Base-by-base conservation (phyloP, 2,329 filamentous ascomycete genomes). In the Botrytis sinoallii region DNA sequence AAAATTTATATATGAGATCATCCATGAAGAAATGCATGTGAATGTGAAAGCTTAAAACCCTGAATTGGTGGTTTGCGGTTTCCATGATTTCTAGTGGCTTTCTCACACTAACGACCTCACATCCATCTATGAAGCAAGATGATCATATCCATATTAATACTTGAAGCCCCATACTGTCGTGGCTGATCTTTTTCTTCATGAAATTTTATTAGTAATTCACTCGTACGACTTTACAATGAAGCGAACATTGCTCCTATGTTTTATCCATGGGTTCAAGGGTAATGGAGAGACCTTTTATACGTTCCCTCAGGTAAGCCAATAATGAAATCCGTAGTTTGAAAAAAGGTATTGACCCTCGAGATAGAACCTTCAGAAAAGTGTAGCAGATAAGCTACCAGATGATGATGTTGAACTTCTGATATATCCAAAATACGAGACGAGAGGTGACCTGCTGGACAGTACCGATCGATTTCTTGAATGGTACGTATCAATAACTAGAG, bases 261-360 rank as follows among this genome's bases (percentile, higher is more conserved):
- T 93, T 80, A 89, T 94, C 68, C 92, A 94, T 81, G 92, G 92
- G 65, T 93, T 93, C 85, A 77, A 91, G 71, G 91, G 91, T 60
- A 86, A 87, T 77, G 91, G 93, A 77, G 85, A 92, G 79, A 93
- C 91, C 29, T 93, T 93, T 79, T 85, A 86, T 64, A 85, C 85
- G 5, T 93, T 93, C 77, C 91, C 91, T 0, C 83, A 86, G 75
- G 84, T 84, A 68, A 63, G 79, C 75, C 7, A 6, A 0, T 60
- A 12, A 18, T 14, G n/a, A 2, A 5, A 22, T 10, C n/a, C 44
- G 29, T 8, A 29, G n/a, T 14, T 32, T 22, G 35, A 20, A 35
- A 16, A 29, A 8, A 25, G 70, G 42, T 14, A 25, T 48, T 74
- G 76, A 64, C 73, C 29, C 32, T 16, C 7, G 38, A 48, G n/a